Base-by-base conservation (phyloP, 2,329 filamentous ascomycete species). In the Botryosphaeria dothidea region DNA sequence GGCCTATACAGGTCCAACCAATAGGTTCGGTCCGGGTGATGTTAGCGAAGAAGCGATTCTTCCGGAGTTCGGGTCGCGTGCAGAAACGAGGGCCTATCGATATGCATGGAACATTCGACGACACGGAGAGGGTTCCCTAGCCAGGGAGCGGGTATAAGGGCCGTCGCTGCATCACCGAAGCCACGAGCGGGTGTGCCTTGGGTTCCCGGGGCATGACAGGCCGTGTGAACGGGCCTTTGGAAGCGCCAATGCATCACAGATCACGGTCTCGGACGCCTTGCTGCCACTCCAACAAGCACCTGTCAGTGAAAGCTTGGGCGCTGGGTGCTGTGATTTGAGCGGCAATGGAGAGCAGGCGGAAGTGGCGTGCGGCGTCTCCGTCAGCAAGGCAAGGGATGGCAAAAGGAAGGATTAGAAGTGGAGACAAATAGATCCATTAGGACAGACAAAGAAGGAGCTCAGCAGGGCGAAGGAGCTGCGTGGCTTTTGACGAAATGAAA, bases 401-500 rank as follows among this genome's bases (percentile, higher is more conserved):
- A 23, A 63, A 23, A 54, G 41, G 11, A 49, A 3, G 3, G 19
- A 45, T 11, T 52, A 8, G 45, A 38, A 38, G 34, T 21, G 34
- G 49, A 45, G 15, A 31, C 11, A 27, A 3, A 43, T 2, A 23
- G n/a, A 21, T 6, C 15, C 34, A 29, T 49, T 9, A 52, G 19
- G 38, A 43, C 8, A 15, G 46, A 58, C 23, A 58, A 31, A 58
- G 36, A 29, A 29, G 31, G 52, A 25, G 52, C 11, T 27, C 8
- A 29, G 17, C 23, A 17, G 11, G 49, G 29, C 17, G 49, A 52
- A 52, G 49, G 49, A 52, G 49, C 27, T 34, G 49, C n/a, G 41
- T 60, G 56, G 56, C 56, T 48, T 60, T n/a, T 60, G n/a, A 27
- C 27, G 56, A 60, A 60, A 60, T 60, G 56, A 60, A 36, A 31